Evolutionary conservation across 345 rosid species (phyloP), one percentile per base, ranked within the genome.

Genomic region (Eucalyptus sideroxylon): DNA sequence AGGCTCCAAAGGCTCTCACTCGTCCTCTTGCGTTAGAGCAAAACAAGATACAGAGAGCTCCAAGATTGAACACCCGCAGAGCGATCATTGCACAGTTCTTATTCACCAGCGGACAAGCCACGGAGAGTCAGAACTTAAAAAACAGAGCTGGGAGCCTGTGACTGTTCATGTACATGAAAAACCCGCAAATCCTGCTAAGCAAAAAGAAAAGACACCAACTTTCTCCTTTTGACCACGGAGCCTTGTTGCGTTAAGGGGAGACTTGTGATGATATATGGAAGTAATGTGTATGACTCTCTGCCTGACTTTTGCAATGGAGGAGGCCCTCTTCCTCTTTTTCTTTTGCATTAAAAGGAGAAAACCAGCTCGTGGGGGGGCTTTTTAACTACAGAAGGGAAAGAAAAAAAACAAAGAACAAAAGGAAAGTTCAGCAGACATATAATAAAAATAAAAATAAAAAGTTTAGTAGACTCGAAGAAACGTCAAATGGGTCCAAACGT

Each of bases 291-390:
- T 87, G 31, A 82, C 77, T 77, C 47, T 0, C 47, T 37, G 83
- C 83, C 11, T 19, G 47, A 44, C 83, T 77, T 21, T 77, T 37
- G 83, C 83, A 77, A 21, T 21, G 83, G 82, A 37, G 83, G 83
- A 23, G 62, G 30, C 30, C 30, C 62, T 26, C 47, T 23, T 21
- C 8, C 24, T 6, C 83, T 23, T 77, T 88, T 87, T 90, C 88
- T 93, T 92, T 89, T 86, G 93, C 94, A 92, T 94, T 82, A 93
- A 95, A 96, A 94, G 94, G 93, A 80, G 95, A 90, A 88, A 91
- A 91, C 87, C 87, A 94, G 93, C 89, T 89, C 91, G 94, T 93
- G 95, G 93, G 93, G 45, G 17, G 49, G 17, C 30, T 27, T 67
- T 91, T 91, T 87, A 88, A 87, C 83, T 21, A 2, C 83, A 77